phyloP scores from a whole-genome alignment of 257 asterid species.

The Nicotiana tomentosiformis region DNA sequence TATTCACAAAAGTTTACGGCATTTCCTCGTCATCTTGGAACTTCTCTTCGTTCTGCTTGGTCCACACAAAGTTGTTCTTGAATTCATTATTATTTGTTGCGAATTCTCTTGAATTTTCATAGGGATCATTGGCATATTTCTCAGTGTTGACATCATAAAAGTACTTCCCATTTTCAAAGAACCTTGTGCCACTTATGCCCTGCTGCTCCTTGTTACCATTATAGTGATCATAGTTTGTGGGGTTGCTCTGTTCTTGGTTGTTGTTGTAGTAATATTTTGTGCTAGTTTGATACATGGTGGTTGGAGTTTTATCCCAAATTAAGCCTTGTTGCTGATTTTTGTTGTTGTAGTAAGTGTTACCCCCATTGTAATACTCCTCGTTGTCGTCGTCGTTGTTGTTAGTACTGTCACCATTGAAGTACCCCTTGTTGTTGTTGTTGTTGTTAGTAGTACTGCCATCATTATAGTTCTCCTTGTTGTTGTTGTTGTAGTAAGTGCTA shows the following conservation, averaged over 20 bases:
- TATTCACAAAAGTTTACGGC: constrained; percentile 33
- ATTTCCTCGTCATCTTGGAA: constrained; percentile 31
- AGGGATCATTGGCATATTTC: no score
- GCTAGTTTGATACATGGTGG: constrained; percentile 12
- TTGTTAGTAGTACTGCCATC: not conserved
- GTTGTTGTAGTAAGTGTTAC: not conserved
- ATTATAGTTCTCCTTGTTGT: not conserved
- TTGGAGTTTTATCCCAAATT: not conserved
- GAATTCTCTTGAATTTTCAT: no score
- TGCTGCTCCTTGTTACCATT: not conserved
- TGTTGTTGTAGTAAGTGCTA: not conserved
- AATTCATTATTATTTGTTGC: not conserved
- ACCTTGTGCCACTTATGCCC: no score
- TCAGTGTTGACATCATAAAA: no score
- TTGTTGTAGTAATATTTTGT: constrained; percentile 15
- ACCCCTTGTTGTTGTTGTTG: not conserved
- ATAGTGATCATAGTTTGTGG: constrained; percentile 17
- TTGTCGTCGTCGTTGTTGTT: not conserved
- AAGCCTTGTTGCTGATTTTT: no score
- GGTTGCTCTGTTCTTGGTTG: not conserved
- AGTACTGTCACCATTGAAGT: no score
- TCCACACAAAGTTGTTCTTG: not conserved
- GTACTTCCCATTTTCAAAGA: no score
- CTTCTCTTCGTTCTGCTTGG: constrained; percentile 25
- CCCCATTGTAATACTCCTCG: not conserved